These are phyloP conservation scores for Xanthoconium purpureum DNA, from an alignment of 768 basidiomycete genomes.

Conservation along the genomic window DNA sequence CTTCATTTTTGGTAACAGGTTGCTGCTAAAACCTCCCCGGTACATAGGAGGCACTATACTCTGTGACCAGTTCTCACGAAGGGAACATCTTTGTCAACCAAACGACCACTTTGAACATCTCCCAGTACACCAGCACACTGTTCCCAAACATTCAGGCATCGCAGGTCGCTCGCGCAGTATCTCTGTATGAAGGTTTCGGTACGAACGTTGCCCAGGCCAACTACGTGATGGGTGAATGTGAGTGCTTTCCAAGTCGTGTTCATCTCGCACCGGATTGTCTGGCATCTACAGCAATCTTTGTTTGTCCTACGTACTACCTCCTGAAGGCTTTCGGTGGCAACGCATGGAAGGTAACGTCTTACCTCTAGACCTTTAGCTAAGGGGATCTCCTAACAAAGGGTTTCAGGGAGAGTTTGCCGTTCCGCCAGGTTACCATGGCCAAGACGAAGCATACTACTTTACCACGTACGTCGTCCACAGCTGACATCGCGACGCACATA, in stretches of 20 bases:
- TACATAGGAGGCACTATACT: conserved; percentile 2
- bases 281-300: neutral
- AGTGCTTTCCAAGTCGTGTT: neutral
- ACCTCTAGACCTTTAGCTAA: neutral
- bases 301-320: conserved; percentile 7
- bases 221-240: conserved; percentile 2
- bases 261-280: neutral
- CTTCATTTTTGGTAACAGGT: neutral
- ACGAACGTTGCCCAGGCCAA: neutral
- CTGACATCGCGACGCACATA: neutral
- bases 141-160: neutral
- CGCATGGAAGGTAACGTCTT: conserved; percentile 1
- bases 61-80: conserved; percentile 4
- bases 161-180: neutral
- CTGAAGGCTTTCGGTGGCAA: neutral
- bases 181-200: neutral
- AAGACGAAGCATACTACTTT: conserved; percentile 2
- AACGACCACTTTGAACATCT: neutral
- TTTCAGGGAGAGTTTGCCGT: conserved; percentile 6
- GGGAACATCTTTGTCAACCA: neutral
- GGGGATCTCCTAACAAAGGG: neutral
- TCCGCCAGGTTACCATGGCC: conserved; percentile 3
- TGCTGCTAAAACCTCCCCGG: neutral
- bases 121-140: conserved; percentile 1
- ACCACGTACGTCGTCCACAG: neutral